Evolutionary conservation across 2,329 filamentous ascomycete genomes (phyloP).

Genomic region (Pseudocercospora macadamiae): DNA sequence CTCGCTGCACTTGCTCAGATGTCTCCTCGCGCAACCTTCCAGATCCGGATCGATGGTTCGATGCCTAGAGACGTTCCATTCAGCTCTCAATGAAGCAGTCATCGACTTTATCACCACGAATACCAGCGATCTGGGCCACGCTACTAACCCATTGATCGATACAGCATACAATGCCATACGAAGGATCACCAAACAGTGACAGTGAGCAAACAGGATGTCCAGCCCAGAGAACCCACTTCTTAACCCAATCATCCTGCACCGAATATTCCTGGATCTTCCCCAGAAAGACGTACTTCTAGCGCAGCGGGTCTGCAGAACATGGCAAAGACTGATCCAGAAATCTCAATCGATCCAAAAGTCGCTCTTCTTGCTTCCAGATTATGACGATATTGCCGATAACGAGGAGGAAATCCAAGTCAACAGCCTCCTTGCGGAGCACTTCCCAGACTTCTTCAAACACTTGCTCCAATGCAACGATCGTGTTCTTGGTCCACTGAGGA

Average conservation of each 20-base stretch:
- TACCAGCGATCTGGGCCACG: no score
- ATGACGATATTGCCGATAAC: background rate
- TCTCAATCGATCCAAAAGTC: background rate
- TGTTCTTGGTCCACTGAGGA: background rate
- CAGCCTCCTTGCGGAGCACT: background rate
- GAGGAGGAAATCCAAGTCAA: background rate
- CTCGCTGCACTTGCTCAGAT: no score
- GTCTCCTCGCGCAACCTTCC: background rate
- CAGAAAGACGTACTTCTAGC: slow-evolving; percentile 1
- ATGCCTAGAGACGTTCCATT: background rate
- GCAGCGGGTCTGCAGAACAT: slow-evolving; percentile 1
- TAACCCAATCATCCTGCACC: slow-evolving; percentile 1
- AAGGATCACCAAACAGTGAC: background rate
- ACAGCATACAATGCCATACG: background rate
- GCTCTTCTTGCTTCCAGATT: background rate
- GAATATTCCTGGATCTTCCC: slow-evolving; percentile 1
- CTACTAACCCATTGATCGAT: background rate
- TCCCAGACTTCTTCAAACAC: background rate
- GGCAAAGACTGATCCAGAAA: background rate
- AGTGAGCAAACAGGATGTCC: background rate
- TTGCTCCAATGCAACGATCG: background rate
- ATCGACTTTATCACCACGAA: background rate
- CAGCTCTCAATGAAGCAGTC: background rate
- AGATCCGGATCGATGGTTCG: background rate
- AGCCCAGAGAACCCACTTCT: background rate